Base-by-base conservation (phyloP, 352 stramenopile species). In the Phytophthora palmivora region DNA sequence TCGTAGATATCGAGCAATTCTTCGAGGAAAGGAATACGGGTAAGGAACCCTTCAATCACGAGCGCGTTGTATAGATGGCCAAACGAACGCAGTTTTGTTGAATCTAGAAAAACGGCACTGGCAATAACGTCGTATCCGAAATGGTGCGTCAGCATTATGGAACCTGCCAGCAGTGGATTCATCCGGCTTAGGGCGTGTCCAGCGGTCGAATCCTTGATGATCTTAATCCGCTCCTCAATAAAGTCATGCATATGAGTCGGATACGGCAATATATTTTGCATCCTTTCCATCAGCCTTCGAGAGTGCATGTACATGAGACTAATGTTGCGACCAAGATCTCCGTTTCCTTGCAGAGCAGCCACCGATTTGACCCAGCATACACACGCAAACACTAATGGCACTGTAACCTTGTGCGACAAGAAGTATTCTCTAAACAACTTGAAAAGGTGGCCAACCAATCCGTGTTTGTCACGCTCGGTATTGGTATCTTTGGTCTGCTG, bases 361-460 rank as follows among this genome's bases (percentile, higher is more conserved):
- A 72, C 62, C 6, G 67, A 67, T 18, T 72, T 72, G 7, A 76
- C 8, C 67, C 67, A 79, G 63, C 71, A 76, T 9, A 69, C 60
- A 28, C 55, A 66, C 3, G 53, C 36, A 26, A 79, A 76, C 26
- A 71, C 62, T 3, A 79, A 34, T 0, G 59, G 62, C 6, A 79
- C 18, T 1, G 53, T 66, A 19, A 70, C 53, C 26, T 53, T 46
- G 22, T 43, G 57, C 4, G 44, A 71, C 10, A 49, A 62, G 41
- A 79, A 74, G 18, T 52, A 79, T 44, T 67, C 36, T 8, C 65
- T 62, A 33, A 73, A 55, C 14, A 42, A 34, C 12, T 36, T 19
- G 30, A 64, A 43, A 39, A 74, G 69, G 15, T 47, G 59, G 7
- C 38, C 43, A 14, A 45, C 50, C 21, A 72, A 50, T 3, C 49